Evolutionary conservation across 129 eudicot species (phyloP), one percentile per base, ranked within the genome.

Genomic region (Tanacetum coccineum): DNA sequence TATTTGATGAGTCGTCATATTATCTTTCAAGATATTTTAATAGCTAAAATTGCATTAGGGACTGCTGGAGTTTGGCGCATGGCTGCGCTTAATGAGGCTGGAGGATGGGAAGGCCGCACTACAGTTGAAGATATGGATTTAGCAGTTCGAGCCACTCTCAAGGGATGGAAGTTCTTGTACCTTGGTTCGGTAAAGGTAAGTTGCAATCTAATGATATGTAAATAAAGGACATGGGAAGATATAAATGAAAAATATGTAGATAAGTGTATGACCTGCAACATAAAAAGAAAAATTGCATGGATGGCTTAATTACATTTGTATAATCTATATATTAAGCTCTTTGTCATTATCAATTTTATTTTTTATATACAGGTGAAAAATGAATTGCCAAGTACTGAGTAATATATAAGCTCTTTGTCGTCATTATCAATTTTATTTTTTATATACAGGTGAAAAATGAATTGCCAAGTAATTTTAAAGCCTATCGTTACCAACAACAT

Each of bases 51-150:
- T 36, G 40, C 40, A 36, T 17, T 57, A 73, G 78, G 79, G 42
- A 73, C 82, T 12, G 78, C 68, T 4, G 79, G 75, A 0, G 72
- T 78, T 44, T 81, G 85, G 85, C 62, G 81, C 12, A 81, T 81
- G 66, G 62, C 74, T 11, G 85, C 81, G 10, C 45, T 81, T 20
- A 63, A 28, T 3, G 85, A 81, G 66, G 85, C 85, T 0, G 85
- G 85, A n/a, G 85, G 85, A 17, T 76, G 81, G 85, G 77, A 81
- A 67, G 79, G 73, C 7, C 75, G 85, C 12, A 81, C 85, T 3
- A 81, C 85, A 4, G 85, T 81, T 0, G 85, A 81, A 68, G 85
- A 81, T 59, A 81, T 81, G 85, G 85, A 69, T 69, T 56, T 69
- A n/a, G 74, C 74, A 0, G 74, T 69, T 3, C 74, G 74, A 14